Percentiles rank a stretch among this genome's conserved stretches.
phyloP scores from a whole-genome alignment of 108 stramenopile genomes.

The Pseudonitzschia delicatissima region DNA sequence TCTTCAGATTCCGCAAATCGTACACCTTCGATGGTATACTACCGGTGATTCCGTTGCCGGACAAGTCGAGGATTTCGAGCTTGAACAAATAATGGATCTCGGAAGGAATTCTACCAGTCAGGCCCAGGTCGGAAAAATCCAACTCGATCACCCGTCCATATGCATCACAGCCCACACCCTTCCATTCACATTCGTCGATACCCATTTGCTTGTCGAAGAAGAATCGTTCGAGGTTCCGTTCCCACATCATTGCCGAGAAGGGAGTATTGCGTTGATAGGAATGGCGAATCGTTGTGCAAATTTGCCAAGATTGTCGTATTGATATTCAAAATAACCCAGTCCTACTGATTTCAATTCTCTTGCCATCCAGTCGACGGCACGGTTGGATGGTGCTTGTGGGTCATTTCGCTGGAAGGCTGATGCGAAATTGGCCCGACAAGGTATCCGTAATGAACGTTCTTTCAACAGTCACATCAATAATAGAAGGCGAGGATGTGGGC shows the following conservation, averaged over 20 bases:
- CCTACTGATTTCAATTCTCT: conserved; percentile 3
- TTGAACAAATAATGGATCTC: background rate
- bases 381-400: conserved; percentile 7
- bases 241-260: background rate
- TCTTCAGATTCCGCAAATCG: conserved; percentile 6
- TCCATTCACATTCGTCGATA: conserved; percentile 37
- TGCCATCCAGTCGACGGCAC: conserved; percentile 9
- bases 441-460: background rate
- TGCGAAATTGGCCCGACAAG: background rate
- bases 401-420: conserved; percentile 7
- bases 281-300: conserved; percentile 7
- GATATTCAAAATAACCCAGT: background rate
- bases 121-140: conserved; percentile 27
- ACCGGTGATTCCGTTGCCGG: background rate
- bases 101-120: conserved; percentile 34
- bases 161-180: conserved; percentile 51
- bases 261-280: background rate
- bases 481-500: background rate
- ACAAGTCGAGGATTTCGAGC: conserved; percentile 7
- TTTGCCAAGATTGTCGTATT: background rate
- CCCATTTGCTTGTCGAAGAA: background rate
- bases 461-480: background rate
- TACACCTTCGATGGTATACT: conserved; percentile 1
- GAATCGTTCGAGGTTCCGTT: too few relatives aligned
- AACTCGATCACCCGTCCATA: conserved; percentile 38